Evolutionary conservation across 2,329 filamentous ascomycete species (phyloP).

Genomic region (Colletotrichum paranaense): DNA sequence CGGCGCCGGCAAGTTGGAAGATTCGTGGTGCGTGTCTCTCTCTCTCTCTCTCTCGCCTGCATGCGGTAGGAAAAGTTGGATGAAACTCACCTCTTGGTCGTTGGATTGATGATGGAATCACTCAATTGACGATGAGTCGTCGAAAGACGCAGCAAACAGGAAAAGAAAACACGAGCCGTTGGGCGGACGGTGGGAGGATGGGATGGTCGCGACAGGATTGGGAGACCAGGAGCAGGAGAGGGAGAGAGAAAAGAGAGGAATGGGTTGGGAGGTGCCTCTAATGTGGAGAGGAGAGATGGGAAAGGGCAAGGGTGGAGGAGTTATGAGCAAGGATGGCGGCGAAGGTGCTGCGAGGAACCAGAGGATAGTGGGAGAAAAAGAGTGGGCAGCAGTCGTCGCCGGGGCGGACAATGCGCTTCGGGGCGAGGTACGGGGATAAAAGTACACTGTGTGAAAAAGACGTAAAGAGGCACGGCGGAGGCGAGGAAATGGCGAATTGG

Average conservation of each 20-base stretch:
- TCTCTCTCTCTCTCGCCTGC: constrained; percentile 1
- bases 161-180: constrained; percentile 37
- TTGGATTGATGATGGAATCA: constrained; percentile 10
- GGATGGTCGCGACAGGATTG: constrained; percentile 35
- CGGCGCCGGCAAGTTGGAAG: constrained; percentile 1
- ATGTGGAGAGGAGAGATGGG: constrained; percentile 37
- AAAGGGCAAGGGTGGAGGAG: constrained; percentile 34
- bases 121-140: constrained; percentile 30
- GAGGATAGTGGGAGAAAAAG: constrained; percentile 21
- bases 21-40: not conserved
- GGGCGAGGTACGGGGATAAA: not conserved
- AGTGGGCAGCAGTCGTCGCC: constrained; percentile 28
- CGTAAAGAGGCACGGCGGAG: not conserved
- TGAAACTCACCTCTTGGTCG: constrained; percentile 23
- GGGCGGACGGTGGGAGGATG: constrained; percentile 35
- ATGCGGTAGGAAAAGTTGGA: not conserved
- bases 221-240: constrained; percentile 36
- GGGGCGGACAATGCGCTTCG: constrained; percentile 31
- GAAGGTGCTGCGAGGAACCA: constrained; percentile 15
- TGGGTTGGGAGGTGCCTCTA: constrained; percentile 38
- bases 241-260: constrained; percentile 38
- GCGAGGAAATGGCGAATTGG: not conserved
- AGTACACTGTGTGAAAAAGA: constrained; percentile 9
- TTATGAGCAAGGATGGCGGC: constrained; percentile 31
- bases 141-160: constrained; percentile 35